Percentiles rank a stretch among this genome's conserved stretches.
Evolutionary conservation across 495 filamentous ascomycete species (phyloP).

Genomic region (Opeltia flavorubescens): DNA sequence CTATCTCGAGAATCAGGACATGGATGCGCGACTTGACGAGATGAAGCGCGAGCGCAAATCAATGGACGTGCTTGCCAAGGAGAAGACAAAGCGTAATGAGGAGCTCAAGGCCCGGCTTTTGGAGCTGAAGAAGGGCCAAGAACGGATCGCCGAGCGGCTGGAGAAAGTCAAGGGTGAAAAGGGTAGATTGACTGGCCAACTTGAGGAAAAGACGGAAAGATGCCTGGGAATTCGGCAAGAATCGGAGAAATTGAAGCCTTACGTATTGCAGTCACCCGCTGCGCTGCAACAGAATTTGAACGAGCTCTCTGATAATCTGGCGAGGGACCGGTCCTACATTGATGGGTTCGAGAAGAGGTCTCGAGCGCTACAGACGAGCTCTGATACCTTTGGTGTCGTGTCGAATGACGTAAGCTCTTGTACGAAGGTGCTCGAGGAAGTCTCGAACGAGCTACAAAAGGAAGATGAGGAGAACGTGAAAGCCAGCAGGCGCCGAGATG

Average conservation of each 20-base stretch:
- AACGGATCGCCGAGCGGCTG: constrained; percentile 60
- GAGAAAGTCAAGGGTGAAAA: constrained; percentile 65
- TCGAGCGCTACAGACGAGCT: constrained; percentile 80
- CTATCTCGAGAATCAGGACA: constrained; percentile 70
- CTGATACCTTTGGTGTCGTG: constrained; percentile 76
- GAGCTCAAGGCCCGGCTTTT: constrained; percentile 68
- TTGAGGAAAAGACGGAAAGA: constrained; percentile 68
- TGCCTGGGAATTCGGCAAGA: constrained; percentile 52
- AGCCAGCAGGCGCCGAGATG: constrained; percentile 68
- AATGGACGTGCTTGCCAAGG: constrained; percentile 63
- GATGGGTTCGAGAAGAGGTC: constrained; percentile 74
- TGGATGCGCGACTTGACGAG: constrained; percentile 64
- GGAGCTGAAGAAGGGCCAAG: constrained; percentile 63
- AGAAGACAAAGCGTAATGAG: constrained; percentile 71
- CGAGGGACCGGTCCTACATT: constrained; percentile 63
- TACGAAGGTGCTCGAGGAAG: constrained; percentile 79
- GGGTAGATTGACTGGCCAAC: constrained; percentile 46
- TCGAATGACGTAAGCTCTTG: constrained; percentile 69
- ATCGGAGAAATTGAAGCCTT: constrained; percentile 74
- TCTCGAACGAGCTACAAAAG: constrained; percentile 65
- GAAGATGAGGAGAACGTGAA: constrained; percentile 78
- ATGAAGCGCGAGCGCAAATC: constrained; percentile 62
- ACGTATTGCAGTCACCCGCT: constrained; percentile 75
- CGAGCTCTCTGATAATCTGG: constrained; percentile 63
- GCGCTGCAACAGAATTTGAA: constrained; percentile 68